Base-by-base conservation (phyloP, 1,139 yeast genomes). In the Zygosaccharomyces sapae region DNA sequence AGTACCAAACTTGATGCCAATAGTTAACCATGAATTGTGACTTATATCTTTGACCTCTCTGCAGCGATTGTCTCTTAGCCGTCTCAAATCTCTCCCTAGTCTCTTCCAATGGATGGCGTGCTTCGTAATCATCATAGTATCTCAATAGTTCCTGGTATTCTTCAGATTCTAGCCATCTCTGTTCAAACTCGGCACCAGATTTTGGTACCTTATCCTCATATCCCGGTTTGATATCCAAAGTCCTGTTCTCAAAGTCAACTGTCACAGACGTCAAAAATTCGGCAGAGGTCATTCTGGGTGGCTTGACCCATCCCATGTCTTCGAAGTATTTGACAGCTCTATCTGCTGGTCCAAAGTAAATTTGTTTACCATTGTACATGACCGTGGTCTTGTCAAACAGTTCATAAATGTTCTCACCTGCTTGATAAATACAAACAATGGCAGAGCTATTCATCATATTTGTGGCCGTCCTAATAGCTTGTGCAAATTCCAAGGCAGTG, bases 201-300 rank as follows among this genome's bases (percentile, higher is more conserved):
- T 66, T 64, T 12, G 87, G 87, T 33, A 80, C 81, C 51, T 65
- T 71, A 38, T 67, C 66, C 57, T 77, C 83, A 57, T 59, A 76
- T 1, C 84, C 86, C 33, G 83, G 82, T 51, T 77, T 80, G 30
- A 62, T 57, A 5, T 56, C 66, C 47, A 63, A 51, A 16, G 66
- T 62, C 49, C 65, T 62, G 44, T 63, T 63, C 31, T 61, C 67
- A 45, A 53, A 63, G 51, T 63, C 67, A 12, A 63, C 65, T 22
- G 86, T 81, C 31, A 81, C 73, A n/a, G 86, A 75, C n/a, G 86
- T 81, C 64, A 82, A 71, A 53, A 80, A 82, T 57, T 81, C 86
- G 9, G 83, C 79, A 18, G 86, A 79, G 4, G 84, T 75, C 70
- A 79, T 82, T 64, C 86, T 73, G 30, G 75, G 66, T 35, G 84